A percentile compares a stretch with the other conserved stretches of the same genome.
phyloP scores from a whole-genome alignment of 129 eudicot species.

The Pulicaria dysenterica region DNA sequence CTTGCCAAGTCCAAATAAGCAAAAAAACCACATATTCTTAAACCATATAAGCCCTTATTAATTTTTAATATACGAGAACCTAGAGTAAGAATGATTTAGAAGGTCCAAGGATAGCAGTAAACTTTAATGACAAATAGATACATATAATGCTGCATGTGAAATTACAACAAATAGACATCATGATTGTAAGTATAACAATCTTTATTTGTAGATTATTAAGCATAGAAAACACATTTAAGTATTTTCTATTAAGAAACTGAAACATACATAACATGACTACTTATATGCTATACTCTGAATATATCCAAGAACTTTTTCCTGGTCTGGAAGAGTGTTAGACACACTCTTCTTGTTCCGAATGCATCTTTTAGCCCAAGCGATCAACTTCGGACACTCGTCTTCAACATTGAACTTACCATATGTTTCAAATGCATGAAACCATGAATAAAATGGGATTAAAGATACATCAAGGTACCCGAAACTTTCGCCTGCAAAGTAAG shows the following conservation, averaged over 20 bases:
- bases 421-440: constrained; percentile 43
- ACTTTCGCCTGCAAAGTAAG: constrained; percentile 43
- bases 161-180: neutral
- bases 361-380: constrained; percentile 50
- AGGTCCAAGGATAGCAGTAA: no score
- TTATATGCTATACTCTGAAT: neutral
- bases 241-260: neutral
- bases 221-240: constrained; percentile 1
- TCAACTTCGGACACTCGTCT: constrained; percentile 42
- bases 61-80: no score
- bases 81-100: no score
- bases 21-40: no score
- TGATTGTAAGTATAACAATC: constrained; percentile 4
- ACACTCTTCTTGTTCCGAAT: constrained; percentile 42
- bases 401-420: constrained; percentile 35
- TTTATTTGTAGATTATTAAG: neutral
- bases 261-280: no score
- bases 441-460: constrained; percentile 34
- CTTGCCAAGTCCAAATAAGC: no score
- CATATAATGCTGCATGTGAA: neutral
- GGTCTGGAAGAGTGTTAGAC: constrained; percentile 31
- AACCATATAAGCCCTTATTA: no score
- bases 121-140: no score
- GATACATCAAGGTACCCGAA: constrained; percentile 40
- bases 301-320: constrained; percentile 19